Evolutionary conservation across 306 rosid species (phyloP).

Genomic region (Castanea sativa): DNA sequence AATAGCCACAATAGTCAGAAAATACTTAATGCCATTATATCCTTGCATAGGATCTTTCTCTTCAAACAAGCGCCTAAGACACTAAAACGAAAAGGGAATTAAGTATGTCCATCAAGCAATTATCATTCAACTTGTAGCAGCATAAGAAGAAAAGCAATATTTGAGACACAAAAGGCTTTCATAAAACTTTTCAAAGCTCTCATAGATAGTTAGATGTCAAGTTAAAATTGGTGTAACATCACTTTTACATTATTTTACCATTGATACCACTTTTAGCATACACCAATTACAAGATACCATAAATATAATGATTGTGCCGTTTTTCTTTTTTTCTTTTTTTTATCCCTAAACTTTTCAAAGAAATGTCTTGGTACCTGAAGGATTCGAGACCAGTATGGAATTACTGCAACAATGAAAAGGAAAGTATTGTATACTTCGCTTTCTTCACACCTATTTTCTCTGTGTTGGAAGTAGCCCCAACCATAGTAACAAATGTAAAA

Average conservation of each 20-base stretch:
- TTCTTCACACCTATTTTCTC: conserved; percentile 37
- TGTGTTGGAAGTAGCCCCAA: conserved; percentile 57
- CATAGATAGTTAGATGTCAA: too few relatives aligned
- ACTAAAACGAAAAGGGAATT: conserved; percentile 23
- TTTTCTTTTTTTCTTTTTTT: too few relatives aligned
- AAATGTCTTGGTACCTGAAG: conserved; percentile 47
- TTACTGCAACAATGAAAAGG: conserved; percentile 44
- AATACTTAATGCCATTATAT: conserved; percentile 53
- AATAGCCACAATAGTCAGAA: conserved; percentile 59
- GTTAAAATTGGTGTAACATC: too few relatives aligned
- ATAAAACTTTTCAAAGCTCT: too few relatives aligned
- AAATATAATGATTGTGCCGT: too few relatives aligned
- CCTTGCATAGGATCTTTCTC: conserved; percentile 70
- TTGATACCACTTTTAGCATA: too few relatives aligned
- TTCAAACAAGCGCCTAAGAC: conserved; percentile 52
- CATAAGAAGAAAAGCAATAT: too few relatives aligned
- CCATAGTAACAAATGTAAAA: conserved; percentile 77
- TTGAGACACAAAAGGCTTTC: too few relatives aligned
- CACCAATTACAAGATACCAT: too few relatives aligned
- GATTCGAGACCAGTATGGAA: conserved; percentile 59
- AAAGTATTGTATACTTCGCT: conserved; percentile 37
- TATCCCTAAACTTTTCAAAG: not conserved
- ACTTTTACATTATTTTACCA: too few relatives aligned
- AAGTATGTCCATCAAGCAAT: not conserved
- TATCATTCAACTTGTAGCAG: not conserved